Conservation (phyloP, 805 yeast genomes). For the Yarrowia divulgata region DNA sequence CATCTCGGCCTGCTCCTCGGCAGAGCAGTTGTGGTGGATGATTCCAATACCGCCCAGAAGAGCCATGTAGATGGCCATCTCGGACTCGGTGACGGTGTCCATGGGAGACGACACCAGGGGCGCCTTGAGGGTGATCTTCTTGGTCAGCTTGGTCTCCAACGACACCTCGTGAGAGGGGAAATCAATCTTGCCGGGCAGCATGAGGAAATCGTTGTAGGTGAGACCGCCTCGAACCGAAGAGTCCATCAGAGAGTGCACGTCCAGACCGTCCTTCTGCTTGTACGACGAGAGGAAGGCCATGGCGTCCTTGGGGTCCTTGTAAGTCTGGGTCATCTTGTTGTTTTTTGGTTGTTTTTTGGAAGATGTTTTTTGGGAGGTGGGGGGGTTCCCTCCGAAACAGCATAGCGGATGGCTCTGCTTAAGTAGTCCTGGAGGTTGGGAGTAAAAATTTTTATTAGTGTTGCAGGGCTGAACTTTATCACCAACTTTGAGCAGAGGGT, state of each 20-base stretch:
- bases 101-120: constrained; percentile 98
- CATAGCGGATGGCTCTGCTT: neutral
- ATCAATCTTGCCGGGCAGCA: constrained; percentile 91
- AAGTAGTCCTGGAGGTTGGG: constrained; percentile 12
- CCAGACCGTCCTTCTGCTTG: constrained; percentile 81
- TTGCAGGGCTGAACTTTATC: constrained; percentile 11
- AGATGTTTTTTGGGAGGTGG: constrained; percentile 22
- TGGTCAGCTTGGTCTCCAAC: constrained; percentile 87
- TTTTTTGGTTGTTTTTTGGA: neutral
- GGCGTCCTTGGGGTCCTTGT: constrained; percentile 55
- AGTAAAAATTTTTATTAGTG: constrained; percentile 26
- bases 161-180: constrained; percentile 82
- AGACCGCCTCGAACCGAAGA: constrained; percentile 91
- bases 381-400: constrained; percentile 40
- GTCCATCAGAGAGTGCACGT: constrained; percentile 85
- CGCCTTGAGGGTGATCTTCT: constrained; percentile 86
- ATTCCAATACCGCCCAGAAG: constrained; percentile 98
- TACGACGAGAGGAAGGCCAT: constrained; percentile 70
- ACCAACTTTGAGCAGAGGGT: neutral
- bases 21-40: constrained; percentile 94
- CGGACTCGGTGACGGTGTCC: constrained; percentile 98
- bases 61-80: constrained; percentile 99
- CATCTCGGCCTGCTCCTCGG: constrained; percentile 99
- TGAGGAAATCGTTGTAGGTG: constrained; percentile 94
- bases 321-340: constrained; percentile 33